A percentile compares a stretch with the other conserved stretches of the same genome.
phyloP scores from a whole-genome alignment of 805 yeast genomes.

The Metschnikowia picachoensis region DNA sequence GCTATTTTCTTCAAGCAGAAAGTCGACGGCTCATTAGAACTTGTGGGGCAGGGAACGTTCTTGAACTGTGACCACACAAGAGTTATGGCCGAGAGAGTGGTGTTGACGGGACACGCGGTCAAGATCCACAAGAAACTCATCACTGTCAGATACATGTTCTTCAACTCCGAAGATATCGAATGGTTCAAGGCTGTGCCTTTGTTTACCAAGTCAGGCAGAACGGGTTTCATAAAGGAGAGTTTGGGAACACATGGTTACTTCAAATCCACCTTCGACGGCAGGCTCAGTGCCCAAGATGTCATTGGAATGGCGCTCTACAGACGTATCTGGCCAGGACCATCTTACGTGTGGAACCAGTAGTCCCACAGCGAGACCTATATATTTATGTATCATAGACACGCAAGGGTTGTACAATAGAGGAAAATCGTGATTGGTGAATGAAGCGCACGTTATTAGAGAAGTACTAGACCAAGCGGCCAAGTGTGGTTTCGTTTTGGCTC shows the following conservation, averaged over 20 bases:
- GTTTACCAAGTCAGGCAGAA: conserved; percentile 87
- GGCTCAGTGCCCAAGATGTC: conserved; percentile 84
- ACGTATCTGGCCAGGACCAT: conserved; percentile 81
- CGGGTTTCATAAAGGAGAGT: conserved; percentile 91
- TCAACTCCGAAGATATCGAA: conserved; percentile 81
- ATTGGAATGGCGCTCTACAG: conserved; percentile 92
- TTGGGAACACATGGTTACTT: conserved; percentile 98
- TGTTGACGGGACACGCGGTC: conserved; percentile 91
- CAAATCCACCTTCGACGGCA: conserved; percentile 93
- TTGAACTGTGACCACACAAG: conserved; percentile 81
- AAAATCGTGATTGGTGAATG: background rate
- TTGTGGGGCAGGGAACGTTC: conserved; percentile 89
- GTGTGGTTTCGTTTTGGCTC: no score
- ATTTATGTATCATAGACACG: background rate
- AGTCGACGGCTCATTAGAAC: conserved; percentile 49
- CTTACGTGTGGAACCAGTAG: conserved; percentile 27
- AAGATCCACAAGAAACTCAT: conserved; percentile 91
- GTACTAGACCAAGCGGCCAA: no score
- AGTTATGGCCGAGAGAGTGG: conserved; percentile 80
- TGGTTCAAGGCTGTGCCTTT: conserved; percentile 90
- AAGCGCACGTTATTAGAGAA: background rate
- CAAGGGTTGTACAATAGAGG: no score
- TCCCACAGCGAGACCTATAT: background rate
- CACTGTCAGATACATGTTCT: conserved; percentile 96
- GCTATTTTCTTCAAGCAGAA: conserved; percentile 66